phyloP scores from a whole-genome alignment of 441 rosid genomes.

The Viola pubescens region DNA sequence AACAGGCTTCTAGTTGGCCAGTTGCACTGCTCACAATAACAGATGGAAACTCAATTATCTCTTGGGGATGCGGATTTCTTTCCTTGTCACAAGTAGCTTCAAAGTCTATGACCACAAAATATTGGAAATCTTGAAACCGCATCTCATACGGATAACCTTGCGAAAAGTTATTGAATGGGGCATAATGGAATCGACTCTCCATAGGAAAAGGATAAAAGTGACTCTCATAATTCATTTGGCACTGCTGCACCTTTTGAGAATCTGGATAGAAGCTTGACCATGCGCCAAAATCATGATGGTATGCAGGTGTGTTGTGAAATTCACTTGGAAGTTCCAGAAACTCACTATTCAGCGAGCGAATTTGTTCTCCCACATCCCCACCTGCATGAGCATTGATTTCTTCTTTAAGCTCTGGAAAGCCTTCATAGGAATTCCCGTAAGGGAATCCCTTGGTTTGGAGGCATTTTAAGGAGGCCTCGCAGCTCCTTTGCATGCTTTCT shows the following conservation, averaged over 20 bases:
- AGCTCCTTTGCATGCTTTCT: conserved; percentile 41
- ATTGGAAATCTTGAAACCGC: conserved; percentile 52
- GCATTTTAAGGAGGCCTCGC: conserved; percentile 51
- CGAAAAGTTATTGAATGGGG: conserved; percentile 24
- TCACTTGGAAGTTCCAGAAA: conserved; percentile 35
- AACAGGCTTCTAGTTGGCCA: conserved; percentile 56
- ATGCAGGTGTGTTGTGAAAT: conserved; percentile 29
- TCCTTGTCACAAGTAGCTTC: conserved; percentile 74
- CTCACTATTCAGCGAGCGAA: conserved; percentile 22
- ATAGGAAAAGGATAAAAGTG: conserved; percentile 33
- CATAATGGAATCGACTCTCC: conserved; percentile 33
- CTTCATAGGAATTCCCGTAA: conserved; percentile 35
- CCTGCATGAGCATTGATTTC: conserved; percentile 21
- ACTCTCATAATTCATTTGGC: conserved; percentile 32
- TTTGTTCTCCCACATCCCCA: conserved; percentile 29
- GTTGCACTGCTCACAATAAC: conserved; percentile 52
- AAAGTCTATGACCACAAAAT: conserved; percentile 66
- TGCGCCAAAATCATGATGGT: conserved; percentile 33
- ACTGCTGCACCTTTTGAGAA: conserved; percentile 35
- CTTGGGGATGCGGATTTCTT: conserved; percentile 57
- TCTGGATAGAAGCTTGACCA: conserved; percentile 38
- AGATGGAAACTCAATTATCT: conserved; percentile 72
- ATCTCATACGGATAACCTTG: conserved; percentile 33
- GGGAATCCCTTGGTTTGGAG: conserved; percentile 38
- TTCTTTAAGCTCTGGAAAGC: conserved; percentile 30